Evolutionary conservation across 352 stramenopile genomes (phyloP).

Genomic region (Phytophthora hybrid): DNA sequence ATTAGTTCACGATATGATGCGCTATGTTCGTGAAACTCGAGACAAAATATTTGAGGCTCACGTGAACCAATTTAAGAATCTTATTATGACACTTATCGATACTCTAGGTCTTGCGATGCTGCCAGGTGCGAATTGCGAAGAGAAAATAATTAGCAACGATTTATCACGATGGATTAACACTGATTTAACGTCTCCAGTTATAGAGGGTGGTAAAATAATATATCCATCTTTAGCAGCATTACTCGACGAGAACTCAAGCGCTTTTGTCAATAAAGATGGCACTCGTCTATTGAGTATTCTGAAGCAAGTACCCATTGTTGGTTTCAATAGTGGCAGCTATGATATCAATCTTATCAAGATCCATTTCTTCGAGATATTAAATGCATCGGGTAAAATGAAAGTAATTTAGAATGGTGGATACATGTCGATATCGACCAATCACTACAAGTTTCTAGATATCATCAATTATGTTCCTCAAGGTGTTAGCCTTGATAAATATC

Average conservation of each 20-base stretch:
- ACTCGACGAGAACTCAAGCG: too few relatives aligned
- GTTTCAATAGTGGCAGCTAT: constrained; percentile 26
- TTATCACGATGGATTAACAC: too few relatives aligned
- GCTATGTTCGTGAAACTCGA: too few relatives aligned
- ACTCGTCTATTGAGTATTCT: constrained; percentile 14
- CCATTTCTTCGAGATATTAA: not conserved
- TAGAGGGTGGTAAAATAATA: too few relatives aligned
- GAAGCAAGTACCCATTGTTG: constrained; percentile 25
- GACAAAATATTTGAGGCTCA: not conserved
- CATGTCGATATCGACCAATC: constrained; percentile 16
- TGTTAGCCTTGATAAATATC: not conserved
- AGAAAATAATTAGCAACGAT: too few relatives aligned
- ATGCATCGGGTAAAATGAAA: too few relatives aligned
- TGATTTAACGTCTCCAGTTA: too few relatives aligned
- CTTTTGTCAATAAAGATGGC: not conserved
- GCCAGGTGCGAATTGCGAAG: too few relatives aligned
- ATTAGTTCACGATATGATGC: not conserved
- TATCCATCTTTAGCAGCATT: too few relatives aligned
- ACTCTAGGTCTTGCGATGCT: too few relatives aligned
- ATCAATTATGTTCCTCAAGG: not conserved
- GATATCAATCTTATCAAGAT: constrained; percentile 12
- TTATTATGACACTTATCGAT: too few relatives aligned
- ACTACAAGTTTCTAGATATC: not conserved
- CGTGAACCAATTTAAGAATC: too few relatives aligned
- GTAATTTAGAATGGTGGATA: constrained; percentile 10